Percentiles rank a stretch among this genome's conserved stretches.
phyloP scores from a whole-genome alignment of 2,329 filamentous ascomycete genomes.

The Rhinocladiella mackenziei region DNA sequence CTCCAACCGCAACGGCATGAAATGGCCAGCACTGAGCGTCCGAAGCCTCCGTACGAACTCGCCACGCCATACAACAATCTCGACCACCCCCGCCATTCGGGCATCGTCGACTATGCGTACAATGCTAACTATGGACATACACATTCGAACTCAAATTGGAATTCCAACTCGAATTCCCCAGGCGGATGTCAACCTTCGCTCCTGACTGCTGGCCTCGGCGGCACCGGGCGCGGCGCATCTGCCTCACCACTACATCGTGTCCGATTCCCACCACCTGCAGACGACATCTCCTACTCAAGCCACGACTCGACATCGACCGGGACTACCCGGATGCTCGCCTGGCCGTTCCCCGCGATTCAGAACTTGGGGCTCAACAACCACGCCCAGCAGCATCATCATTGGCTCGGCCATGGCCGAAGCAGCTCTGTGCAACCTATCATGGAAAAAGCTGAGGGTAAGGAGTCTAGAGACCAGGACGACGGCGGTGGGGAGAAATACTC shows the following conservation, averaged over 20 bases:
- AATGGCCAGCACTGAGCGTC: slow-evolving; percentile 24
- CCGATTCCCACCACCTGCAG: slow-evolving; percentile 5
- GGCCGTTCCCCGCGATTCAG: slow-evolving; percentile 17
- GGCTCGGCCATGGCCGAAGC: slow-evolving; percentile 7
- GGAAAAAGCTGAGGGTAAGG: slow-evolving; percentile 8
- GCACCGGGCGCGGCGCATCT: too few relatives aligned
- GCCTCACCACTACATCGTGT: slow-evolving; percentile 11
- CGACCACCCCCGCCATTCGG: slow-evolving; percentile 20
- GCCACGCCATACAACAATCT: slow-evolving; percentile 24
- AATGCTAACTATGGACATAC: slow-evolving; percentile 22
- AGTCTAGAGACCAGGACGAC: slow-evolving; percentile 2
- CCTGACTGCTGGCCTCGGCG: too few relatives aligned
- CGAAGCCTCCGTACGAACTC: slow-evolving; percentile 25
- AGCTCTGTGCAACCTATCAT: slow-evolving; percentile 22
- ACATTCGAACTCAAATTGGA: slow-evolving; percentile 13
- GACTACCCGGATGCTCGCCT: slow-evolving; percentile 17
- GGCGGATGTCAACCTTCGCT: slow-evolving; percentile 11
- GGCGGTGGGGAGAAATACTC: neutral
- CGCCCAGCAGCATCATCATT: neutral
- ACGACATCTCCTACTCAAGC: slow-evolving; percentile 8
- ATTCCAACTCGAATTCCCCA: slow-evolving; percentile 14
- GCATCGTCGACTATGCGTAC: slow-evolving; percentile 23
- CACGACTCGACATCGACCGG: slow-evolving; percentile 10
- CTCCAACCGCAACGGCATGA: slow-evolving; percentile 19
- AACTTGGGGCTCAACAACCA: slow-evolving; percentile 15